Conservation (phyloP, 2,329 filamentous ascomycete genomes). For the Botrytis fragariae region DNA sequence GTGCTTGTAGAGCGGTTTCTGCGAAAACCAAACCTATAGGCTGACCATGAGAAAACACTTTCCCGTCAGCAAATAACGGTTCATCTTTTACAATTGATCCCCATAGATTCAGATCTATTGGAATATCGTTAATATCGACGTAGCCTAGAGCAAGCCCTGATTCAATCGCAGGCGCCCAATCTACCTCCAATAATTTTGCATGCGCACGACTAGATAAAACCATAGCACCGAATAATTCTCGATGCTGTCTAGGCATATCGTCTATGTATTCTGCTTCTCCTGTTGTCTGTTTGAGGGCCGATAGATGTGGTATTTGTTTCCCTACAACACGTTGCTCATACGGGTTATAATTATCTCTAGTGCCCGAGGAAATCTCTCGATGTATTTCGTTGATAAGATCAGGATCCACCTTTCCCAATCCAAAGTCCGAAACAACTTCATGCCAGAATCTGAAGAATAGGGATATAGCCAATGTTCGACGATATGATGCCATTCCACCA, state of each 20-base stretch:
- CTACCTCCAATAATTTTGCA: slow-evolving; percentile 75
- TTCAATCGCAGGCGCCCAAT: slow-evolving; percentile 65
- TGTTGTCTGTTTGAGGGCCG: slow-evolving; percentile 86
- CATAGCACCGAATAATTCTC: slow-evolving; percentile 82
- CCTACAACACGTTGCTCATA: slow-evolving; percentile 81
- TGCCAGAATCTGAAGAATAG: slow-evolving; percentile 98
- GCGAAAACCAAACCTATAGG: slow-evolving; percentile 87
- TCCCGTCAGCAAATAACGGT: slow-evolving; percentile 83
- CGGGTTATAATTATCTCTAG: slow-evolving; percentile 68
- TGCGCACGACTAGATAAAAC: slow-evolving; percentile 85
- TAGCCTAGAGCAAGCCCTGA: slow-evolving; percentile 71
- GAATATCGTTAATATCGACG: slow-evolving; percentile 76
- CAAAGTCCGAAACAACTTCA: slow-evolving; percentile 67
- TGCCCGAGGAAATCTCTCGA: slow-evolving; percentile 73
- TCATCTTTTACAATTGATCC: slow-evolving; percentile 72
- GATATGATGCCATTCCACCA: slow-evolving; percentile 93
- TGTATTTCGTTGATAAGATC: slow-evolving; percentile 82
- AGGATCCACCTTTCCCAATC: slow-evolving; percentile 56
- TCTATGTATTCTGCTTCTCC: slow-evolving; percentile 95
- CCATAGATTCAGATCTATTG: slow-evolving; percentile 81
- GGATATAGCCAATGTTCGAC: slow-evolving; percentile 80
- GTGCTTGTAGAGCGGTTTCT: slow-evolving; percentile 71
- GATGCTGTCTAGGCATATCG: slow-evolving; percentile 79
- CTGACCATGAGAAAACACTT: slow-evolving; percentile 87
- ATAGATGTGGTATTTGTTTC: slow-evolving; percentile 77